A percentile compares a stretch with the other conserved stretches of the same genome.
These are phyloP conservation scores for Boletus sensibilis DNA, from an alignment of 768 basidiomycete species.

Conservation along the genomic window DNA sequence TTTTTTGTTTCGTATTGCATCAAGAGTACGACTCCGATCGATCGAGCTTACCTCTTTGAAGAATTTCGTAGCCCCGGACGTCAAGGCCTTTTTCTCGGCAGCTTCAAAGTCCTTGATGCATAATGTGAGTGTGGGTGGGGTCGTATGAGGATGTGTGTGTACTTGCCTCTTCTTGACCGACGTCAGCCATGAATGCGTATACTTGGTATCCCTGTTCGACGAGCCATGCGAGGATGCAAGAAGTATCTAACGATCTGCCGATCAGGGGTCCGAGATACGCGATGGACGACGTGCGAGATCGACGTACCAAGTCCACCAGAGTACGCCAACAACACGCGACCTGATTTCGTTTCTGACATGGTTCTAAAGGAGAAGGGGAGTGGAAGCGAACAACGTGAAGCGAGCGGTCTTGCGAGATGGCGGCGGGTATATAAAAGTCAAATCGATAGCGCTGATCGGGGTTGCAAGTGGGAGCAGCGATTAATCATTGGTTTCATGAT, in stretches of 20 bases:
- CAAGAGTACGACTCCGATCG: background rate
- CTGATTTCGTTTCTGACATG: slow-evolving; percentile 41
- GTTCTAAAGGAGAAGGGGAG: too few relatives aligned
- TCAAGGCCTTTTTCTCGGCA: slow-evolving; percentile 84
- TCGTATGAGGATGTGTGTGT: background rate
- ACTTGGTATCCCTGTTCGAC: slow-evolving; percentile 98
- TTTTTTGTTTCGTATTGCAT: background rate
- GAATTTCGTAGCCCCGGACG: slow-evolving; percentile 95
- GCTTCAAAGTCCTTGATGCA: slow-evolving; percentile 81
- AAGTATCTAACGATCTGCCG: slow-evolving; percentile 64
- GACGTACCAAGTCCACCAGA: slow-evolving; percentile 93
- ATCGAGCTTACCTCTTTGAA: slow-evolving; percentile 67
- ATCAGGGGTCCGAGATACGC: background rate
- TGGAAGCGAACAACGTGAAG: too few relatives aligned
- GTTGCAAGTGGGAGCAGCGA: too few relatives aligned
- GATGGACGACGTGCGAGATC: background rate
- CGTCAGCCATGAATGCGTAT: slow-evolving; percentile 94
- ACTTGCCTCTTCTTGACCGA: slow-evolving; percentile 84
- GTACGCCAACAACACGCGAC: slow-evolving; percentile 95
- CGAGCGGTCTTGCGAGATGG: too few relatives aligned
- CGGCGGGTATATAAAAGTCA: background rate
- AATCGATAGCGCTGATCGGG: background rate
- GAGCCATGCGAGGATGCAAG: slow-evolving; percentile 98
- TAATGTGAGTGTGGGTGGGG: background rate
- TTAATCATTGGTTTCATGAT: too few relatives aligned